Evolutionary conservation across 169 alveolate genomes (phyloP), one percentile per base, ranked within the genome.

Genomic region (Cyclospora cayetanensis): DNA sequence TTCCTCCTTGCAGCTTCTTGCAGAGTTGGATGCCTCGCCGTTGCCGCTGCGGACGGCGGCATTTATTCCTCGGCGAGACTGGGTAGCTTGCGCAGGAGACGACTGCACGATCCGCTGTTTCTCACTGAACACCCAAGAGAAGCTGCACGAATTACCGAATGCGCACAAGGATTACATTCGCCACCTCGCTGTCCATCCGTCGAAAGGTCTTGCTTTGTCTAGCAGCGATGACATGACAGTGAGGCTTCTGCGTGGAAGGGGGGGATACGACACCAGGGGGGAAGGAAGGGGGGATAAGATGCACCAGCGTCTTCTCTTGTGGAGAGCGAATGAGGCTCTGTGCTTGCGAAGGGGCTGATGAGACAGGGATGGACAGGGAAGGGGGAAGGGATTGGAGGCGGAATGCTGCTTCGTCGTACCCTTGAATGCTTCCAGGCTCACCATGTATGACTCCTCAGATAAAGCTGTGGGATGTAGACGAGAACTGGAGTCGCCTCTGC

Each of bases 121-220:
- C 95, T 98, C 98, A 95, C 98, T 98, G 94, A 98, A 98, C 95
- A 98, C 99, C 22, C 96, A 98, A 95, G 99, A 99, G 94, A 98
- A 98, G 91, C 95, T 98, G 15, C 97, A 97, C 83, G 94, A 68
- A 43, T 95, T 96, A 39, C 96, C 97, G 72, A 99, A 97, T 91
- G 99, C 99, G 7, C 99, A 99, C 95, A 96, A 96, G 27, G 99
- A 99, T 95, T 99, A 97, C 95, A 98, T 99, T 84, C 97, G 99
- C 82, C 96, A 96, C 92, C 93, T 98, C 66, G 98, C 98, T n/a
- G 98, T 98, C 41, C 99, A 99, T 93, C 98, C 98, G n/a, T 93
- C 97, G 34, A 92, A 97, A 91, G 99, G 99, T 11, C 97, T 97
- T 91, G 95, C 98, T 25, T 90, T 99, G 70, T 97, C 99, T 66